Conservation (phyloP, 2,329 filamentous ascomycete species). For the Septoria petroselini region DNA sequence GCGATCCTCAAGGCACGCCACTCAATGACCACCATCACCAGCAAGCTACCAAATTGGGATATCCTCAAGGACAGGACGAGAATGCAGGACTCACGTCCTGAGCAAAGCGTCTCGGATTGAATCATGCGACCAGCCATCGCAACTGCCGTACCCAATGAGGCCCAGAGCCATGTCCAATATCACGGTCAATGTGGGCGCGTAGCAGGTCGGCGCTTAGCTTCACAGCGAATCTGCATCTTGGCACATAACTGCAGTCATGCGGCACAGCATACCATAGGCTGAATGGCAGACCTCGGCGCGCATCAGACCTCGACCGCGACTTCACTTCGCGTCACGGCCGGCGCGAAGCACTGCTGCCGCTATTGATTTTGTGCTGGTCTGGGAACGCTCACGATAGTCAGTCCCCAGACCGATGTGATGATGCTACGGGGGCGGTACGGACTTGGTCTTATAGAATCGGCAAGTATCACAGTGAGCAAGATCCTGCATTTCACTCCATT, state of each 20-base stretch:
- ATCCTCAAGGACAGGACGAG: slow-evolving; percentile 1
- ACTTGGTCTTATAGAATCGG: slow-evolving; percentile 17
- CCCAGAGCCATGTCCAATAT: slow-evolving; percentile 2
- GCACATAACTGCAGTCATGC: slow-evolving; percentile 12
- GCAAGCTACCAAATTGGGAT: slow-evolving; percentile 5
- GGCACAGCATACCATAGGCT: slow-evolving; percentile 32
- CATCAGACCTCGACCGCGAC: slow-evolving; percentile 14
- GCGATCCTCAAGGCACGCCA: slow-evolving; percentile 4
- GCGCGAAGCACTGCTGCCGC: slow-evolving; percentile 17
- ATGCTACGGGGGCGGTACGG: slow-evolving; percentile 10
- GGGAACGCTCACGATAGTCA: slow-evolving; percentile 3
- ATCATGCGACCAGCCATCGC: not conserved
- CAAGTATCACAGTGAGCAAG: slow-evolving; percentile 16
- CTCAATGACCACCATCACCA: slow-evolving; percentile 1
- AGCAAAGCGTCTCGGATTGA: slow-evolving; percentile 13
- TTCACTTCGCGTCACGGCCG: slow-evolving; percentile 6
- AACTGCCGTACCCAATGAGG: slow-evolving; percentile 9
- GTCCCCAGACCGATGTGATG: slow-evolving; percentile 7
- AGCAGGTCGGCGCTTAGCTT: slow-evolving; percentile 28
- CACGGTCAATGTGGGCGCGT: slow-evolving; percentile 22
- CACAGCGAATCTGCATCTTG: slow-evolving; percentile 5
- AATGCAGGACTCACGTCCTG: slow-evolving; percentile 4
- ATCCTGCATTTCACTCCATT: slow-evolving; percentile 9
- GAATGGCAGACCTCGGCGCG: slow-evolving; percentile 6
- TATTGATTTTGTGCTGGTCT: slow-evolving; percentile 22